A percentile compares a stretch with the other conserved stretches of the same genome.
These are phyloP conservation scores for Colletotrichum nymphaeae DNA, from an alignment of 2,329 filamentous ascomycete genomes.

Conservation along the genomic window DNA sequence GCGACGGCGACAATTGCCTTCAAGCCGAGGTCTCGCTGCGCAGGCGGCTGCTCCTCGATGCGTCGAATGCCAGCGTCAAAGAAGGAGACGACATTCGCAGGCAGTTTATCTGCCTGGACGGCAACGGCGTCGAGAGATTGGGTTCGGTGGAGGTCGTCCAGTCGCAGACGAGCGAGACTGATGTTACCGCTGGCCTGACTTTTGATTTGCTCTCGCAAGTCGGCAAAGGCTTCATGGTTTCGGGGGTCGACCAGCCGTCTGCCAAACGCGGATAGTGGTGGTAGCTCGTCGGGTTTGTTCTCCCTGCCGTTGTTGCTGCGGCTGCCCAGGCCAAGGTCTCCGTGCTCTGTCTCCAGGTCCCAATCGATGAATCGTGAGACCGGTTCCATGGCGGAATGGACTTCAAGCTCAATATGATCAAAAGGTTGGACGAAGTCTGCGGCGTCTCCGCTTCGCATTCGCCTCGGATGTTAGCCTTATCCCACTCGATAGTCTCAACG, in stretches of 20 bases:
- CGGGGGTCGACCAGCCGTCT: neutral
- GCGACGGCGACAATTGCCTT: conserved; percentile 16
- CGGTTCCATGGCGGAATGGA: neutral
- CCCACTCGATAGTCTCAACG: neutral
- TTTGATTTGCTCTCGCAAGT: neutral
- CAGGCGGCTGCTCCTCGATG: conserved; percentile 2
- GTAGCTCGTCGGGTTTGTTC: neutral
- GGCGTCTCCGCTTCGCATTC: neutral
- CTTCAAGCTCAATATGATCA: conserved; percentile 6
- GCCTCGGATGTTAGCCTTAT: neutral
- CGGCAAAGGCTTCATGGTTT: neutral
- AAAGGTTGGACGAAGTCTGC: conserved; percentile 20
- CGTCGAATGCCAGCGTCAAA: conserved; percentile 1
- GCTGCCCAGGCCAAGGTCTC: neutral
- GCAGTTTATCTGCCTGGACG: neutral
- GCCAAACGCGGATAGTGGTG: conserved; percentile 1
- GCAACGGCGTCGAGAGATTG: neutral
- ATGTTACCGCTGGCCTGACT: neutral
- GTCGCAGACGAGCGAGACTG: conserved; percentile 2
- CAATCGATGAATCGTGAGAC: neutral
- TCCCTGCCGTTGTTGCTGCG: neutral
- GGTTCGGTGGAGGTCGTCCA: neutral
- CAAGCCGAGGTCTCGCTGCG: neutral
- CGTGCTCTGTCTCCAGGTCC: conserved; percentile 8
- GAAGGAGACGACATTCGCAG: conserved; percentile 1